Evolutionary conservation across 2,329 filamentous ascomycete species (phyloP), one percentile per base, ranked within the genome.

Genomic region (Sarocladium brachiariae): DNA sequence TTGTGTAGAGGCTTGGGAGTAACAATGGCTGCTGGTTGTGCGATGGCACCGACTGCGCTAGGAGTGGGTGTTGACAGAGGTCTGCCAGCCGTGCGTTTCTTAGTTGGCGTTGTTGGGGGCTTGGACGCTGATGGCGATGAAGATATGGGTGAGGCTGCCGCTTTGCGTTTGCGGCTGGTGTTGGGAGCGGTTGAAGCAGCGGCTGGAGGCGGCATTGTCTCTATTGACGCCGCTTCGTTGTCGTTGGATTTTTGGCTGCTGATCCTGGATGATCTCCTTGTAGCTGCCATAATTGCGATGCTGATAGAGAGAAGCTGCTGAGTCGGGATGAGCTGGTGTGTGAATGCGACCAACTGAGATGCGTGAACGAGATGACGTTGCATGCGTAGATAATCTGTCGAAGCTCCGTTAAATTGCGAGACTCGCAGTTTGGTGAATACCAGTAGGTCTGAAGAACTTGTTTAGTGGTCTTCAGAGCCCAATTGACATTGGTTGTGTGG

Each of bases 41-140:
- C 63, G 9, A 74, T 70, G 47, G 73, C 64, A 24, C 63, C 64
- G 11, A 66, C 69, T 38, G 67, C 69, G 53, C 65, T 68, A n/a
- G 74, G 71, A 1, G 74, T 76, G 1, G 75, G 74, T 4, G 76
- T 78, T 21, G 64, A 58, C 16, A 74, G 73, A 13, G 67, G 66
- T 24, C 61, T 61, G 7, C 56, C 50, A 49, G 59, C 55, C 21
- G 56, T 55, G 50, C 63, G 61, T 56, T 63, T 65, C 59, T 61
- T 69, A 10, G 60, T 57, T 13, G 63, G 63, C 31, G 64, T 66
- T 9, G 56, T 58, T 51, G 65, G 61, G 35, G 60, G 57, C 18
- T 57, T 55, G 16, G 57, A 43, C 13, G 53, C 43, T 11, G 25
- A 3, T 47, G 43, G 3, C 4, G 43, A 19, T 3, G 24, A 10